A percentile compares a stretch with the other conserved stretches of the same genome.
Evolutionary conservation across 202 grass and related monocot species (phyloP).

Genomic region (Schoenoplectus triqueter): DNA sequence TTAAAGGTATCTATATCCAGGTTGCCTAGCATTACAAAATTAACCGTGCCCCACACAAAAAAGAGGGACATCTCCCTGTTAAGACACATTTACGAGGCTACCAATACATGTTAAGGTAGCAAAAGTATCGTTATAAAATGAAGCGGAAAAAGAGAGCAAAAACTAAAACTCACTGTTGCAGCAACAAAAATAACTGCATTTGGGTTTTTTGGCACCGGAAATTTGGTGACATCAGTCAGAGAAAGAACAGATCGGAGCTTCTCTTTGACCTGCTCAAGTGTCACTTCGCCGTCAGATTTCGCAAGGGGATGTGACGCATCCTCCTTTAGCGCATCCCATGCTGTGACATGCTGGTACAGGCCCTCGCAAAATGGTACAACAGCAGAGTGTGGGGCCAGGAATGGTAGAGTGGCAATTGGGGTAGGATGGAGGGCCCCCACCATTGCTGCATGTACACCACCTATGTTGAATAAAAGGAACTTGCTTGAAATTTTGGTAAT

Average conservation of each 20-base stretch:
- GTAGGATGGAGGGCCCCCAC: slow-evolving; percentile 89
- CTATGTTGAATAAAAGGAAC: slow-evolving; percentile 47
- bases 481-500: slow-evolving; percentile 21
- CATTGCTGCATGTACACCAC: slow-evolving; percentile 96
- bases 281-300: slow-evolving; percentile 59
- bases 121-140: slow-evolving; percentile 2
- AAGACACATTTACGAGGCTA: neutral
- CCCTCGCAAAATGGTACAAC: slow-evolving; percentile 94
- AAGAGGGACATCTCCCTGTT: neutral
- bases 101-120: neutral
- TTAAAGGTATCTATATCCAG: neutral
- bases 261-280: slow-evolving; percentile 80
- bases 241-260: slow-evolving; percentile 77
- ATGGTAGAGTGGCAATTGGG: slow-evolving; percentile 89
- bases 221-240: slow-evolving; percentile 81
- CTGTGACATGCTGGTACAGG: slow-evolving; percentile 73
- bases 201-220: slow-evolving; percentile 82
- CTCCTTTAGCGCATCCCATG: slow-evolving; percentile 83
- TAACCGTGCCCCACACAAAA: too few relatives aligned
- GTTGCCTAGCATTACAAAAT: neutral
- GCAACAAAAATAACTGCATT: slow-evolving; percentile 85
- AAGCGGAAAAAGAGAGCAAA: neutral
- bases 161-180: slow-evolving; percentile 62
- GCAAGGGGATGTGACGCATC: slow-evolving; percentile 67
- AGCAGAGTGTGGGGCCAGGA: slow-evolving; percentile 91